Evolutionary conservation across 768 basidiomycete genomes (phyloP), one percentile per base, ranked within the genome.

Genomic region (Daedalea quercina): DNA sequence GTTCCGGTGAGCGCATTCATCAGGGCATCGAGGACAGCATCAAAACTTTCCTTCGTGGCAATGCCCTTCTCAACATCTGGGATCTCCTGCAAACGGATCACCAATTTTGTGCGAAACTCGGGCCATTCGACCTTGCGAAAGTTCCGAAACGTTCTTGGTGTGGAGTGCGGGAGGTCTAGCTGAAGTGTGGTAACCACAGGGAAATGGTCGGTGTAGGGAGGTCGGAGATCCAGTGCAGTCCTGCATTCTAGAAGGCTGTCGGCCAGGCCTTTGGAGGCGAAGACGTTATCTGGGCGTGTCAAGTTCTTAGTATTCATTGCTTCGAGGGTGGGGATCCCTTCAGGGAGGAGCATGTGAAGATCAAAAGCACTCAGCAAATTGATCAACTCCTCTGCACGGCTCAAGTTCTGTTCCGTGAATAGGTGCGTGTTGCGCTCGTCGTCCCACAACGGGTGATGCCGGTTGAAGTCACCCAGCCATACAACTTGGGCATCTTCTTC

Each of bases 281-380:
- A 79, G 0, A 79, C 70, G 48, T 80, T 79, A 61, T 79, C 74
- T 3, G 69, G 66, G 9, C 70, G 47, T 4, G 71, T 70, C 45
- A 60, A 65, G 51, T 73, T 74, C 15, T 69, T 67, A 0, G 72
- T 65, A 1, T 24, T 45, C 0, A 34, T 44, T 0, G 68, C 59
- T 19, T 69, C 37, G 0, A 79, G 63, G 0, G 73, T 81, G 0
- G 74, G 74, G 0, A 63, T 60, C 0, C 60, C 62, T 9, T 59
- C 50, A 0, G 69, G 71, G 0, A 80, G 67, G 0, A 63, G 51
- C 71, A 74, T 71, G 0, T 53, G 7, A 60, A 80, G 64, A 0
- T 57, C 54, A 47, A 68, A 46, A 0, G 57, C 57, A 0, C 49
- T 55, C 0, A 71, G 15, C 2, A 69, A 19, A 9, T 65, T 45